These are phyloP conservation scores for Trichoderma endophyticum DNA, from an alignment of 2,329 filamentous ascomycete species.

Conservation along the genomic window DNA sequence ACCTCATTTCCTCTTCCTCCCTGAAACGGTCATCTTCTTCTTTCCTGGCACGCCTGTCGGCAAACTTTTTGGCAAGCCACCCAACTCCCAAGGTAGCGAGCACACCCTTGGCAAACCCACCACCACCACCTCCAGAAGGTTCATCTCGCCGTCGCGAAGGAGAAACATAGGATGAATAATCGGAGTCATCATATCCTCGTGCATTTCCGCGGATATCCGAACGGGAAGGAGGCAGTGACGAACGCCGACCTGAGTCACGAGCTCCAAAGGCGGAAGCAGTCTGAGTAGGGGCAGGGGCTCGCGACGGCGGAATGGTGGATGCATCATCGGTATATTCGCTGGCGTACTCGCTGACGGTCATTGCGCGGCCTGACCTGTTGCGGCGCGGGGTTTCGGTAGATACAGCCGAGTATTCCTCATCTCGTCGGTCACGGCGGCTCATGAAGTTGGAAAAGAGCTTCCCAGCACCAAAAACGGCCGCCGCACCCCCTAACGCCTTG, in stretches of 20 bases:
- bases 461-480: constrained; percentile 60
- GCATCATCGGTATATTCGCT: constrained; percentile 47
- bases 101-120: constrained; percentile 55
- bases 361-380: constrained; percentile 37
- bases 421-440: constrained; percentile 50
- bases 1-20: constrained; percentile 54
- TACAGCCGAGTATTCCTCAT: constrained; percentile 63
- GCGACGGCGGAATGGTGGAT: constrained; percentile 47
- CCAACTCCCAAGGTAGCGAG: constrained; percentile 64
- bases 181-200: constrained; percentile 47
- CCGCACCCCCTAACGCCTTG: constrained; percentile 57
- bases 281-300: constrained; percentile 42
- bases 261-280: constrained; percentile 46
- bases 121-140: constrained; percentile 42
- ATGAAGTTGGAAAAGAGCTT: constrained; percentile 59
- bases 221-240: constrained; percentile 47
- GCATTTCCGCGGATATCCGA: constrained; percentile 39
- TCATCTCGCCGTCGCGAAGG: constrained; percentile 56
- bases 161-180: constrained; percentile 60
- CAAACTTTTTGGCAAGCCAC: constrained; percentile 65
- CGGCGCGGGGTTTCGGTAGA: constrained; percentile 59
- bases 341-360: constrained; percentile 47
- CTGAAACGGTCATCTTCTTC: constrained; percentile 48
- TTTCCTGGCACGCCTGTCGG: constrained; percentile 48
- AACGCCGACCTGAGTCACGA: constrained; percentile 32